These are phyloP conservation scores for Fusarium ramigenum DNA, from an alignment of 2,329 filamentous ascomycete species.

Conservation along the genomic window DNA sequence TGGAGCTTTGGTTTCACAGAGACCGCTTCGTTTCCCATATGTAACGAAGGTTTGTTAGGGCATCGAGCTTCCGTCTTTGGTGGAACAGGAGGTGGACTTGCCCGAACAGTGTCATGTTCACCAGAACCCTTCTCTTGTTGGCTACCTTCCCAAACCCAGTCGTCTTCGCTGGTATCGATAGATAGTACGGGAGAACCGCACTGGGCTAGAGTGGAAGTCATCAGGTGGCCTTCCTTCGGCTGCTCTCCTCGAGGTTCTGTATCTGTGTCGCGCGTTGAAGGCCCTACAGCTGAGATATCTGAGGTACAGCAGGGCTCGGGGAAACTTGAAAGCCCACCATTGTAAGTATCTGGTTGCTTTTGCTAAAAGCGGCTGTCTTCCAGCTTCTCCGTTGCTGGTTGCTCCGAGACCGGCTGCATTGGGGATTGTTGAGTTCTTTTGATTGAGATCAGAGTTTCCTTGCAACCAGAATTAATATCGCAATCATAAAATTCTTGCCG, in stretches of 20 bases:
- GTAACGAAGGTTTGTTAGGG: background rate
- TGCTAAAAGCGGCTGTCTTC: constrained; percentile 8
- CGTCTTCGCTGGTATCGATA: constrained; percentile 41
- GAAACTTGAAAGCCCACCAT: background rate
- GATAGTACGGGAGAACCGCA: constrained; percentile 44
- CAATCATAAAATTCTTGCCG: background rate
- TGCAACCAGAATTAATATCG: background rate
- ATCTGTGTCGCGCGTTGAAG: background rate
- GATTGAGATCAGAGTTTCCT: background rate
- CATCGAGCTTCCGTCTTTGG: background rate
- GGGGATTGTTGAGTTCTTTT: constrained; percentile 3
- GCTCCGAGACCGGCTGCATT: constrained; percentile 1
- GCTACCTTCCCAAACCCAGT: constrained; percentile 26
- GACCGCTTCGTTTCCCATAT: background rate
- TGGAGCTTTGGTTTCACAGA: background rate
- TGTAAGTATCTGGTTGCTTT: constrained; percentile 3
- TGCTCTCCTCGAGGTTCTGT: background rate
- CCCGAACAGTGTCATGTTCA: background rate
- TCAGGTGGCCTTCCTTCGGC: background rate
- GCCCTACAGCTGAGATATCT: background rate
- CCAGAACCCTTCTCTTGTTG: background rate
- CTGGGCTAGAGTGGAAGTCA: constrained; percentile 28
- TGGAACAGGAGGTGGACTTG: background rate
- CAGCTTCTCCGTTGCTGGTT: background rate
- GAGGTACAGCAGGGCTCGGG: background rate